Percentiles rank a stretch among this genome's conserved stretches.
These are phyloP conservation scores for Aegilops bicornis DNA, from an alignment of 176 grass and related monocot species.

Conservation along the genomic window DNA sequence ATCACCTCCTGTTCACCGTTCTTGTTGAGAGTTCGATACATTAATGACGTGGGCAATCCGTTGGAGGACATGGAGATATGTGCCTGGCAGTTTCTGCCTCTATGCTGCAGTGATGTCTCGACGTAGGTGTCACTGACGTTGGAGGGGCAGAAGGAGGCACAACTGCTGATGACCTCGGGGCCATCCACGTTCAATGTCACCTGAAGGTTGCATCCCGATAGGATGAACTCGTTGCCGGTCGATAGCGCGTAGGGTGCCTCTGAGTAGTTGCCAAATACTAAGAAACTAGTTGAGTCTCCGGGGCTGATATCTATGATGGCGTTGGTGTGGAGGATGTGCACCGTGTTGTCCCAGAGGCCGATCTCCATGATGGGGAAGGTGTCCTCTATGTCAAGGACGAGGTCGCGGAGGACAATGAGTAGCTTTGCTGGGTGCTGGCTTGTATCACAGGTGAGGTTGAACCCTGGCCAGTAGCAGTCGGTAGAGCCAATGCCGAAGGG, in stretches of 20 bases:
- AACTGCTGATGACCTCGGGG: no score
- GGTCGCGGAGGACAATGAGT: no score
- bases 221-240: no score
- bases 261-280: not conserved
- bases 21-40: fast-evolving
- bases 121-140: fast-evolving
- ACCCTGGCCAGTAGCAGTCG: not conserved
- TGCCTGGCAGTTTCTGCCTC: no score
- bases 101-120: fast-evolving
- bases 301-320: not conserved
- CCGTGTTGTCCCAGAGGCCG: not conserved
- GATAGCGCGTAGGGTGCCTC: no score
- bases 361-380: not conserved
- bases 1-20: no score
- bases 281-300: fast-evolving
- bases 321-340: not conserved
- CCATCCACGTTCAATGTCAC: no score
- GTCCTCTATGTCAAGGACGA: no score
- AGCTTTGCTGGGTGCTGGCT: no score
- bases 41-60: fast-evolving
- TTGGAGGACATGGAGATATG: no score
- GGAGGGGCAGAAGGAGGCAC: no score
- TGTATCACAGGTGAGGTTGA: not conserved
- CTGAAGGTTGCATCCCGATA: no score
- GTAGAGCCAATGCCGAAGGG: not conserved